Conservation (phyloP, 75 land plant genomes). For the Pseudotsuga menziesii region DNA sequence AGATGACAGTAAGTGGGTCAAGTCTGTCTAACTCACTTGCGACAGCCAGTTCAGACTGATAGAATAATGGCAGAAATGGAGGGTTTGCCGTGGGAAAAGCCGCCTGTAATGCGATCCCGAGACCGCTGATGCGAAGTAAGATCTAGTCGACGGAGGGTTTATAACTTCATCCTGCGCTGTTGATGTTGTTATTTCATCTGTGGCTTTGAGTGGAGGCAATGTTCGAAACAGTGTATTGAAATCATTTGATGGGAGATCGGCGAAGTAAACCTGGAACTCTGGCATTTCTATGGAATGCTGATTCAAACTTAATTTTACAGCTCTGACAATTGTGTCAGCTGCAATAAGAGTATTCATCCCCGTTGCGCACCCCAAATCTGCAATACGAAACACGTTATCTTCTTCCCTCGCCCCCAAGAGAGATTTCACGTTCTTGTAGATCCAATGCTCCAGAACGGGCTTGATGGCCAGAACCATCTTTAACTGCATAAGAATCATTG, state of each 20-base stretch:
- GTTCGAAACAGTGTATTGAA: too few species aligned
- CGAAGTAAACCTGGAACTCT: conserved; percentile 40
- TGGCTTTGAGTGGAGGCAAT: too few species aligned
- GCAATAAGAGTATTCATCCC: conserved; percentile 36
- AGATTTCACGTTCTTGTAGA: conserved; percentile 4
- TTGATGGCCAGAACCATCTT: neutral
- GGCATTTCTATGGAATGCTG: neutral
- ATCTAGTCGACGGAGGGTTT: too few species aligned
- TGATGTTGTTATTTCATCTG: too few species aligned
- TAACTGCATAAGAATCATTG: neutral
- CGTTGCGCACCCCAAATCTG: conserved; percentile 41
- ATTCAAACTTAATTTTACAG: neutral
- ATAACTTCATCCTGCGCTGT: too few species aligned
- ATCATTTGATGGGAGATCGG: too few species aligned
- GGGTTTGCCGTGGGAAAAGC: conserved; percentile 23
- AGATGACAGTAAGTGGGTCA: too few species aligned
- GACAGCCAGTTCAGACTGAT: conserved; percentile 44
- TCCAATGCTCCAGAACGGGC: conserved; percentile 6
- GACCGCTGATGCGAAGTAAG: too few species aligned
- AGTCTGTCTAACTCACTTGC: neutral
- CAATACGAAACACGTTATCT: conserved; percentile 15
- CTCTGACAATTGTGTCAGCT: conserved; percentile 19
- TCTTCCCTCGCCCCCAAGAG: too few species aligned
- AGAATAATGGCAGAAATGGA: conserved; percentile 27
- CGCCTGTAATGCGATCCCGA: too few species aligned